Evolutionary conservation across 345 rosid species (phyloP).

Genomic region (Fremontodendron californicum): DNA sequence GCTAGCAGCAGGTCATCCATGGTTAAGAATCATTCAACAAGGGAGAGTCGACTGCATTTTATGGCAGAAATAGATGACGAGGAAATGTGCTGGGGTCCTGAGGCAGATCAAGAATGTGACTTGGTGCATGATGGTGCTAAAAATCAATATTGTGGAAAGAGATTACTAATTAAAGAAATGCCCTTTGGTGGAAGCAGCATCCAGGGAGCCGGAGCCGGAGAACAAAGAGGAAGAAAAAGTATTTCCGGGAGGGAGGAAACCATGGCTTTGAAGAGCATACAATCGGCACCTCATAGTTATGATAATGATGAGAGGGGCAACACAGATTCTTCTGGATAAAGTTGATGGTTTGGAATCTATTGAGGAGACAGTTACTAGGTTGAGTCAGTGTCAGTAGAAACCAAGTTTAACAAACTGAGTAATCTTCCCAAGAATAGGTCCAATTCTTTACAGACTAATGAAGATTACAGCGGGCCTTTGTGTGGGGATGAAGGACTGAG

Average conservation of each 20-base stretch:
- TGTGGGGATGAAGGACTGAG: too few species aligned
- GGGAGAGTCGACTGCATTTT: too few species aligned
- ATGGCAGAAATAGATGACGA: constrained; percentile 35
- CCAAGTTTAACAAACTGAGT: constrained; percentile 25
- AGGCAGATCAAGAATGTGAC: constrained; percentile 35
- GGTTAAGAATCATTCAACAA: constrained; percentile 24
- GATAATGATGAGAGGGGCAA: constrained; percentile 16
- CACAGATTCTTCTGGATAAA: constrained; percentile 22
- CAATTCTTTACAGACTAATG: too few species aligned
- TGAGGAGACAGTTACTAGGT: constrained; percentile 21
- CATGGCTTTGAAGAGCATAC: too few species aligned
- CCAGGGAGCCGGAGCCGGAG: constrained; percentile 8
- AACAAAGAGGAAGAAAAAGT: constrained; percentile 26
- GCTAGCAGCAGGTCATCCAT: constrained; percentile 27
- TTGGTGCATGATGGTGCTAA: constrained; percentile 29
- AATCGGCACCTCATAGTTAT: constrained; percentile 14
- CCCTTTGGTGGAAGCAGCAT: constrained; percentile 24
- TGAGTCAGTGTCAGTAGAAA: constrained; percentile 27
- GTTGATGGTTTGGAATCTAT: constrained; percentile 29
- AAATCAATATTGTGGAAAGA: constrained; percentile 30
- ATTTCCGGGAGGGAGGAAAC: too few species aligned
- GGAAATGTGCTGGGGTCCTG: constrained; percentile 33
- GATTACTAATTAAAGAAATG: constrained; percentile 21
- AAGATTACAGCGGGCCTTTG: too few species aligned
- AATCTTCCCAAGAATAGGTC: constrained; percentile 29